Percentiles rank a stretch among this genome's conserved stretches.
Evolutionary conservation across 371 early-diverging fungal genomes (phyloP).

Genomic region (Massospora cicadina): DNA sequence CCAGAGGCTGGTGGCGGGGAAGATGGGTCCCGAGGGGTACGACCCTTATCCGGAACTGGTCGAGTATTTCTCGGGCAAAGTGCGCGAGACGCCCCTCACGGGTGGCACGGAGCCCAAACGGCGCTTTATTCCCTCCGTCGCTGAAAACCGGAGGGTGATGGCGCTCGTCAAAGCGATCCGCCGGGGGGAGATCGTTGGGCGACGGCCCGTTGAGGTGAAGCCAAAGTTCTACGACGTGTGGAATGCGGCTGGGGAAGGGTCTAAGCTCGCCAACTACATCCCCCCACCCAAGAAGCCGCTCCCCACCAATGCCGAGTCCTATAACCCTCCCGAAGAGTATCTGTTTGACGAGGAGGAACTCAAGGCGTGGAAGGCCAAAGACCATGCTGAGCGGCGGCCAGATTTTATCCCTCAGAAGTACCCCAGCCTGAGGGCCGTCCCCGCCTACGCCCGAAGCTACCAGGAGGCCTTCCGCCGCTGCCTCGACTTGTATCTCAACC

Average conservation of each 20-base stretch:
- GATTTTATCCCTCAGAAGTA: slow-evolving; percentile 77
- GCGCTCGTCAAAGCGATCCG: slow-evolving; percentile 90
- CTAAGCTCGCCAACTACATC: slow-evolving; percentile 45
- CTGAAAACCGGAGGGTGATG: slow-evolving; percentile 73
- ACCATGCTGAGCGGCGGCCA: slow-evolving; percentile 58
- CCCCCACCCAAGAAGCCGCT: slow-evolving; percentile 79
- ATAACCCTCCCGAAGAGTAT: slow-evolving; percentile 96
- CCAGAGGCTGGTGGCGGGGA: slow-evolving; percentile 57
- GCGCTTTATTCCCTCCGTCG: slow-evolving; percentile 84
- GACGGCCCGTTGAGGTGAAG: slow-evolving; percentile 34
- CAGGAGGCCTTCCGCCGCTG: slow-evolving; percentile 91
- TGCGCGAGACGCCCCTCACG: slow-evolving; percentile 55
- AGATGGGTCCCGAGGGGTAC: slow-evolving; percentile 62
- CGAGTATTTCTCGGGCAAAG: slow-evolving; percentile 83
- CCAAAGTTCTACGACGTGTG: slow-evolving; percentile 64
- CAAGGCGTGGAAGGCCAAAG: slow-evolving; percentile 53
- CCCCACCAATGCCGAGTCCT: slow-evolving; percentile 85
- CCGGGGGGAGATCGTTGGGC: slow-evolving; percentile 59
- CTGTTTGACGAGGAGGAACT: slow-evolving; percentile 63
- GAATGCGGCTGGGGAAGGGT: slow-evolving; percentile 37
- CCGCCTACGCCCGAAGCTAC: slow-evolving; percentile 68
- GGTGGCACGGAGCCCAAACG: slow-evolving; percentile 87
- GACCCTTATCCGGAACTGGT: slow-evolving; percentile 75
- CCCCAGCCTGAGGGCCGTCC: slow-evolving; percentile 59
- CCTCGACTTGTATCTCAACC: slow-evolving; percentile 90